Base-by-base conservation (phyloP, 2,329 filamentous ascomycete genomes). In the Corinectria fuckeliana region DNA sequence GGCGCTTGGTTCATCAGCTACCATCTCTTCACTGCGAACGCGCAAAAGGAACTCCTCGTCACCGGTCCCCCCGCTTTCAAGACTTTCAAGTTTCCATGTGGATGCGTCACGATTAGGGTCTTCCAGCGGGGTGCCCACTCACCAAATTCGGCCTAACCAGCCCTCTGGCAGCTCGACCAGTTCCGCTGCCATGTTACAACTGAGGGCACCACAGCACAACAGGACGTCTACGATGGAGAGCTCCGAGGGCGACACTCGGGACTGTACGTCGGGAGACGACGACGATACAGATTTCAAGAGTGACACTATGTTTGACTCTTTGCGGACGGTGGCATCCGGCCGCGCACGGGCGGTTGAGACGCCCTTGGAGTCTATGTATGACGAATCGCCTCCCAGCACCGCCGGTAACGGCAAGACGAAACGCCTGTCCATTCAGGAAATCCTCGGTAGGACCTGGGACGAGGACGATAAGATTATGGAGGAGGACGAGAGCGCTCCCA, bases 221-320 rank as follows among this genome's bases (percentile, higher is more conserved):
- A 68, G 71, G 51, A 70, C 70, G 7, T 91, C 88, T 21, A 90
- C 88, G 25, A 80, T 89, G 64, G 85, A 87, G 61, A 88, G 88
- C 60, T 92, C 88, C 25, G 91, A 93, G 67, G 84, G 85, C 70
- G 89, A 92, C 60, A 80, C 79, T 61, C 85, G 86, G 65, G 86
- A 84, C 45, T 84, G 88, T 66, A 80, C 78, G n/a, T 91, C 87
- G 10, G 85, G 85, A 20, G 90, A 92, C 58, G 91, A 92, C 55
- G 89, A 92, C 68, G 91, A 92, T 68, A 88, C 87, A n/a, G 90
- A 92, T 72, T 87, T 89, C 70, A 89, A 88, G 76, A 92, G 90
- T 73, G 91, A 93, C 68, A 91, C 87, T 16, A 82, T 90, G 56
- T 93, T 88, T 74, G 91, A 93, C 77, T 93, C 91, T 26, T 77